Evolutionary conservation across 2,329 filamentous ascomycete genomes (phyloP), one percentile per base, ranked within the genome.

Genomic region (Ambrosiella beaveri): DNA sequence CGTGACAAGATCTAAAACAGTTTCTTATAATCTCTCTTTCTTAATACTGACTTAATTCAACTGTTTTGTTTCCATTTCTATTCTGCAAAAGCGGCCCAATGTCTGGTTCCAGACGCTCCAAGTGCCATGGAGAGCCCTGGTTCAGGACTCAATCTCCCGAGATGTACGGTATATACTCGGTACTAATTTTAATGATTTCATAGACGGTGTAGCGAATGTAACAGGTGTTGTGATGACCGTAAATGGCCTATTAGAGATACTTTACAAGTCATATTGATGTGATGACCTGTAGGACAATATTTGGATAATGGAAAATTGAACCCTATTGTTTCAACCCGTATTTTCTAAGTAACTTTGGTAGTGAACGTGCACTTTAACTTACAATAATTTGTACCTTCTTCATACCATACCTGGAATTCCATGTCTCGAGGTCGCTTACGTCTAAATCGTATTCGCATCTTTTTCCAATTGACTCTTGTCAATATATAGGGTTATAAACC

Each of bases 1-100:
- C 76, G 85, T 65, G 73, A 57, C 36, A 50, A 50, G 27, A 59
- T 37, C 35, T 59, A 57, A 56, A 57, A 52, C 15, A 56, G 49
- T 38, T 47, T 41, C n/a, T 58, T 15, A 45, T 36, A 53, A 37
- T 37, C 9, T 15, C 19, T 27, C 17, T 17, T 27, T 45, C 45
- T 45, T 40, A 51, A 51, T 51, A 35, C 17, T 51, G 27, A 51
- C 12, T 51, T 51, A 51, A 51, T 51, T 37, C 7, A n/a, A 47
- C 36, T 50, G 38, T 56, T 45, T 36, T 38, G 53, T 57, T 50
- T 38, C 57, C 39, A 15, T 50, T 54, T 41, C 7, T 49, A 15
- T 37, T 36, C 4, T 36, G 19, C 38, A 54, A 27, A 27, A 2
- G 27, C 3, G 27, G 27, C 27, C 27, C 27, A 27, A 27, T 27